These are phyloP conservation scores for Talaromyces sp. DNA, from an alignment of 2,329 filamentous ascomycete genomes.

Conservation along the genomic window DNA sequence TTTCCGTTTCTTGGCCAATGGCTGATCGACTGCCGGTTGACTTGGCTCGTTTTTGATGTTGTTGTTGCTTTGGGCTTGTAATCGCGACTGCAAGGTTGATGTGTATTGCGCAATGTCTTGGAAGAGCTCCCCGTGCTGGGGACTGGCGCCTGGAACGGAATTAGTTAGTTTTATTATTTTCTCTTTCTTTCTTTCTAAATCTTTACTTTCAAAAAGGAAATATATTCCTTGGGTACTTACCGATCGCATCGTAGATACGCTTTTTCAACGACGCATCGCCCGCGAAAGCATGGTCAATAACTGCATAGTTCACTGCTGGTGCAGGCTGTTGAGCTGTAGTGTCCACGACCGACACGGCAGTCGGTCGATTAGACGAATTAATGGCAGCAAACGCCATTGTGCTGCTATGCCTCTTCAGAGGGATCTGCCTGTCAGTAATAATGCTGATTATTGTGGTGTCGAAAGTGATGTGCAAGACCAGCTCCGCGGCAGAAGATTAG, in stretches of 20 bases:
- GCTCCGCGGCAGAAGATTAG: not conserved
- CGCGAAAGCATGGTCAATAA: slow-evolving; percentile 38
- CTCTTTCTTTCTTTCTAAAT: not conserved
- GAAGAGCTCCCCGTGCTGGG: slow-evolving; percentile 38
- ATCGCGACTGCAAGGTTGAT: slow-evolving; percentile 20
- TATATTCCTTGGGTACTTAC: slow-evolving; percentile 24
- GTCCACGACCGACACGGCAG: slow-evolving; percentile 21
- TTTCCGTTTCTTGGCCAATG: slow-evolving; percentile 46
- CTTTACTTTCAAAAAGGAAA: not conserved
- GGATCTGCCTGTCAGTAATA: not conserved
- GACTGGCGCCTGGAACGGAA: slow-evolving; percentile 25
- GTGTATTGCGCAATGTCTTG: slow-evolving; percentile 47
- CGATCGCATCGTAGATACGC: slow-evolving; percentile 39
- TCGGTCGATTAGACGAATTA: slow-evolving; percentile 10
- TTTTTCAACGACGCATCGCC: slow-evolving; percentile 33
- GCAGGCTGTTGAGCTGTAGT: slow-evolving; percentile 12
- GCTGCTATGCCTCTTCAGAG: not conserved
- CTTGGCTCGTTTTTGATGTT: slow-evolving; percentile 16
- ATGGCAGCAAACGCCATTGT: slow-evolving; percentile 34
- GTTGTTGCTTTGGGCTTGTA: slow-evolving; percentile 20
- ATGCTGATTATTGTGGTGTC: not conserved
- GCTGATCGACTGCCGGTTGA: slow-evolving; percentile 24
- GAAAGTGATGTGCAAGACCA: not conserved
- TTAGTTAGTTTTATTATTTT: not conserved
- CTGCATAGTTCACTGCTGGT: slow-evolving; percentile 18